phyloP scores from a whole-genome alignment of 2,329 filamentous ascomycete species.

The Graphilbum fragrans region DNA sequence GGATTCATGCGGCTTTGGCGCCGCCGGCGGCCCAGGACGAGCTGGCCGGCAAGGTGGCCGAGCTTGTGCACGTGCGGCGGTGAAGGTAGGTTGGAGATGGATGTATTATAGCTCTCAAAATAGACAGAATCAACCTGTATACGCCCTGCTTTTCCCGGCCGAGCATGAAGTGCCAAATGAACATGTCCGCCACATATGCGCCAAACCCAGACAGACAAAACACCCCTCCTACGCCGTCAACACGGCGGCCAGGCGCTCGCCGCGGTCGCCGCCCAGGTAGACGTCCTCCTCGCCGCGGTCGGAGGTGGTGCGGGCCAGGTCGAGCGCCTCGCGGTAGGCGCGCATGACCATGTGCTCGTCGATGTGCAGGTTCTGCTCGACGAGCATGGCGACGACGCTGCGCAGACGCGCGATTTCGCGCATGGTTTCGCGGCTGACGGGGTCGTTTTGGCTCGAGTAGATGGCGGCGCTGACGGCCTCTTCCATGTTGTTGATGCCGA shows the following conservation, averaged over 20 bases:
- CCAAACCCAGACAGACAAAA: too few relatives aligned
- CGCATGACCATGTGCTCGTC: constrained; percentile 81
- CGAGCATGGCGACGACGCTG: constrained; percentile 70
- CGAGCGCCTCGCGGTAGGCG: constrained; percentile 72
- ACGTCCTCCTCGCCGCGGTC: constrained; percentile 42
- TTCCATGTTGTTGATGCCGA: constrained; percentile 70
- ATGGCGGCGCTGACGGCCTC: constrained; percentile 75
- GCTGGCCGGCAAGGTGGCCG: constrained; percentile 6
- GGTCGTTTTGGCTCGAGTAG: constrained; percentile 92
- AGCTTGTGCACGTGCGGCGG: constrained; percentile 13
- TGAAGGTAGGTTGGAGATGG: too few relatives aligned
- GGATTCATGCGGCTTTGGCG: constrained; percentile 28
- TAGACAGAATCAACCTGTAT: too few relatives aligned
- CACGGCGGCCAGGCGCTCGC: constrained; percentile 35
- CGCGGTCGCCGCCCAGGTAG: constrained; percentile 47
- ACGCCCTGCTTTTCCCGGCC: too few relatives aligned
- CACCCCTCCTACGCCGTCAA: too few relatives aligned
- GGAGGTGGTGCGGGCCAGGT: constrained; percentile 50
- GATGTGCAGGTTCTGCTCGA: constrained; percentile 70
- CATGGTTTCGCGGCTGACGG: constrained; percentile 63
- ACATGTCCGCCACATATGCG: too few relatives aligned
- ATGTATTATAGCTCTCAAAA: too few relatives aligned
- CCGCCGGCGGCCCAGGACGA: constrained; percentile 6
- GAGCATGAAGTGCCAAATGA: too few relatives aligned
- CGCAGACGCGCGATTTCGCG: constrained; percentile 78